Base-by-base conservation (phyloP, 208 protist genomes). In the Trypanosoma cruzi region DNA sequence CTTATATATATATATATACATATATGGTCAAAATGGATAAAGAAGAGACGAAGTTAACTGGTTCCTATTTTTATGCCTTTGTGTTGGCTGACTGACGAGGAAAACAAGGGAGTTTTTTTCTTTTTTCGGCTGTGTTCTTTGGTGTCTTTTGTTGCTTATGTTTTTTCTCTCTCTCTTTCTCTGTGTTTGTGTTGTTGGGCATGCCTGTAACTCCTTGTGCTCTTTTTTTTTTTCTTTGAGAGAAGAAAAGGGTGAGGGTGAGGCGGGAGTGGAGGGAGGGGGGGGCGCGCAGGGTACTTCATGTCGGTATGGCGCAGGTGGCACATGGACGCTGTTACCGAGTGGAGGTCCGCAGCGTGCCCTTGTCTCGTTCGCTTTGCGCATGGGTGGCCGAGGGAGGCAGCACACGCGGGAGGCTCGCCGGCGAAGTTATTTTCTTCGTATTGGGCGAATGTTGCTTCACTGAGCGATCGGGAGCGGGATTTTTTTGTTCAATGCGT, bases 401-500 rank as follows among this genome's bases (percentile, higher is more conserved):
- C n/a, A 26, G 18, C n/a, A 10, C 31, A 64, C 10, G 31, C 40
- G 36, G 4, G 3, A 6, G 28, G 18, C 28, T 44, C 71, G 52
- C 71, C 71, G 31, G 46, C 64, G 8, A 68, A 69, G 50, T 4
- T 55, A 18, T 77, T 77, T 55, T 58, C 71, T 16, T 77, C 71
- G 7, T 71, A 71, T 61, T 77, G 71, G 71, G 71, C 64, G 0
- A 71, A 77, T 54, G 50, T 77, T 24, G 31, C 24, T 24, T 58
- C 11, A 8, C 49, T 82, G 8, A 64, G 56, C 40, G 57, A 70
- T 36, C 14, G 49, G 13, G 71, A 82, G 40, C 28, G 63, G 4
- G 77, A 82, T 40, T 82, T 79, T 46, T 70, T 82, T 50, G 71
- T 71, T 40, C 77, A 79, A 31, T 82, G 77, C 54, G 73, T 77